Evolutionary conservation across 2,329 filamentous ascomycete species (phyloP).

Genomic region (Diaporthe citri): DNA sequence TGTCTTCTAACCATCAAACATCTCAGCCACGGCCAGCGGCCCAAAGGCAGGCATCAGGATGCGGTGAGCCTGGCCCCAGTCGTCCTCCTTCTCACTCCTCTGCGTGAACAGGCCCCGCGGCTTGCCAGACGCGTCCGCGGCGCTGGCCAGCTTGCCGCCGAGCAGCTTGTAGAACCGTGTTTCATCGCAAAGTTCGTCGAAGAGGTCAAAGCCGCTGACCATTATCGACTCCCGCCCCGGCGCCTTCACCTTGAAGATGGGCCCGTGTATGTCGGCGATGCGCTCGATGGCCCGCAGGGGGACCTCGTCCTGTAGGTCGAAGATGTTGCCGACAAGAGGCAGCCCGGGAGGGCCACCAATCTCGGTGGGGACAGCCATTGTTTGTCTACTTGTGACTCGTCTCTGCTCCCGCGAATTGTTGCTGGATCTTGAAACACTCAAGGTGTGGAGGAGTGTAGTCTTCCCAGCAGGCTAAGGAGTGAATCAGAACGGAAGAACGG

Average conservation of each 20-base stretch:
- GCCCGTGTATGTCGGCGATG: slow-evolving; percentile 74
- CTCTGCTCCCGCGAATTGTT: not conserved
- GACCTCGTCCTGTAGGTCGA: slow-evolving; percentile 70
- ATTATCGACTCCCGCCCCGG: slow-evolving; percentile 36
- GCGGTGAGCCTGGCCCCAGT: slow-evolving; percentile 77
- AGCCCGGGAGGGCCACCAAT: slow-evolving; percentile 64
- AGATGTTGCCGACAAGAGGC: slow-evolving; percentile 75
- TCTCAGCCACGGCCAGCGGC: slow-evolving; percentile 73
- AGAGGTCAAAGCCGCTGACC: slow-evolving; percentile 50
- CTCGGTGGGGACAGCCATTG: slow-evolving; percentile 5
- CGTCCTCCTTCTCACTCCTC: slow-evolving; percentile 58
- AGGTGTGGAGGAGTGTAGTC: no score
- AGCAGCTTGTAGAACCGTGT: slow-evolving; percentile 72
- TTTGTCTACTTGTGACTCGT: fast-evolving
- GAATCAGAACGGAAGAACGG: not conserved
- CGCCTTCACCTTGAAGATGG: slow-evolving; percentile 40
- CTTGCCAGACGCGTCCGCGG: slow-evolving; percentile 65
- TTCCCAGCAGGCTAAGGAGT: not conserved
- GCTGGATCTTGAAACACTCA: not conserved
- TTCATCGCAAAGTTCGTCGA: slow-evolving; percentile 74
- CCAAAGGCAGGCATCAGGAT: slow-evolving; percentile 78
- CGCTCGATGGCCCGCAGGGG: slow-evolving; percentile 67
- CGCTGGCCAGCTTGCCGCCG: slow-evolving; percentile 61
- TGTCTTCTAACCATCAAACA: slow-evolving; percentile 62
- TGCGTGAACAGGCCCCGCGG: slow-evolving; percentile 75